phyloP scores from a whole-genome alignment of 768 basidiomycete species.

The Boletellus sp. region DNA sequence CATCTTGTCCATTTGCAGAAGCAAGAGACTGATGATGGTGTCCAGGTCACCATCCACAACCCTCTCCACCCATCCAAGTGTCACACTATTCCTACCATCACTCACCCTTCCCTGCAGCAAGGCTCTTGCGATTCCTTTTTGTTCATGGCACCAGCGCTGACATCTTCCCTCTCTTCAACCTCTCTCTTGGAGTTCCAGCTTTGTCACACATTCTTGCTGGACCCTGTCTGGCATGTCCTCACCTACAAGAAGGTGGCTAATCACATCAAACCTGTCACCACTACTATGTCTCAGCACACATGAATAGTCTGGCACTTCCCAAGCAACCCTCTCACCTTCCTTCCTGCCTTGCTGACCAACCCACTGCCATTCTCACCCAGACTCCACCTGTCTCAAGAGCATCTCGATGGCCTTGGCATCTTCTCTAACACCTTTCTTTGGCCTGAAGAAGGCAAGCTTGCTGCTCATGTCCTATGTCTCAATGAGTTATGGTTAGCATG shows the following conservation, averaged over 20 bases:
- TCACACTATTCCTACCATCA: not conserved
- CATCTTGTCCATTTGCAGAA: conserved; percentile 9
- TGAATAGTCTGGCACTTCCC: conserved; percentile 30
- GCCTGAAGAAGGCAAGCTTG: conserved; percentile 2
- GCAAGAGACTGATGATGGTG: not conserved
- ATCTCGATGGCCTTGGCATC: not conserved
- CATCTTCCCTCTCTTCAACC: not conserved
- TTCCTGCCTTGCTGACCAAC: conserved; percentile 11
- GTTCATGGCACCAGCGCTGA: not conserved
- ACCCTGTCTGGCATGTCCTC: not conserved
- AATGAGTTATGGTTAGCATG: conserved; percentile 38
- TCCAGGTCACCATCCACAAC: not conserved
- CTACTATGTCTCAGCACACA: conserved; percentile 29
- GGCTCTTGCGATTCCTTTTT: not conserved
- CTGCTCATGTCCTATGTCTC: conserved; percentile 23
- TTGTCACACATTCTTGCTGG: not conserved
- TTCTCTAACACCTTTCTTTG: not conserved
- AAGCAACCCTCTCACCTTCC: conserved; percentile 30
- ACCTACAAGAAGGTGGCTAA: conserved; percentile 34
- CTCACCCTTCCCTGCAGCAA: not conserved
- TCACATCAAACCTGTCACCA: conserved; percentile 31
- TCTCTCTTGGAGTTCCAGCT: not conserved
- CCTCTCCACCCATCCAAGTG: not conserved
- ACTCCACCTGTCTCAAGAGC: not conserved
- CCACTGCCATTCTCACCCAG: not conserved